Evolutionary conservation across 441 rosid species (phyloP).

Genomic region (Eutrema salsugineum): DNA sequence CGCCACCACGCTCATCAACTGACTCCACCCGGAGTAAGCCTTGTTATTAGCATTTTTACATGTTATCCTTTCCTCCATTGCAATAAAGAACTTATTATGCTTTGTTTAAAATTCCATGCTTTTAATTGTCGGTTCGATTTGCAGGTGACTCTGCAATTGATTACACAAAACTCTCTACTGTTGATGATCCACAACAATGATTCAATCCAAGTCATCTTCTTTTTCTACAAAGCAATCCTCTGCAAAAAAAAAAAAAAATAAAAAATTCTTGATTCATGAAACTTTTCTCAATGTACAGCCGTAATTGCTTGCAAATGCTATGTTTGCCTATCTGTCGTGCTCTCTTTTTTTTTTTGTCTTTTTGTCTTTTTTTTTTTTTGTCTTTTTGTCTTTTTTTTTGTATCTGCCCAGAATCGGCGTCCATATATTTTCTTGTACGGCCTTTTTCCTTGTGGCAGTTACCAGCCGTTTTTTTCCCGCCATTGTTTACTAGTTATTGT

Average conservation of each 20-base stretch:
- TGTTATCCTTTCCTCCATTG: background rate
- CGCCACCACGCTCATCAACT: conserved; percentile 43
- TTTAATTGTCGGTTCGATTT: background rate
- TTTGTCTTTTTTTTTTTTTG: background rate
- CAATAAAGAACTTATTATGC: background rate
- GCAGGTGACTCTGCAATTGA: conserved; percentile 72
- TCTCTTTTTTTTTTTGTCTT: no score
- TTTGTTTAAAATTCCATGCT: background rate
- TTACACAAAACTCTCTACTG: conserved; percentile 40
- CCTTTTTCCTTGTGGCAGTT: conserved; percentile 25
- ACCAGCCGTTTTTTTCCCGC: conserved; percentile 19
- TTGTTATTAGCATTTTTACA: background rate
- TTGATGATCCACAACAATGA: conserved; percentile 25
- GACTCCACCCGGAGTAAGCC: conserved; percentile 49
- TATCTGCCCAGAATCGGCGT: conserved; percentile 18
- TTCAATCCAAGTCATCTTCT: conserved; percentile 30
- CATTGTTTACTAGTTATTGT: background rate
- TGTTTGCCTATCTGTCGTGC: background rate
- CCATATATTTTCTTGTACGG: conserved; percentile 5
- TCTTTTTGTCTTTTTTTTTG: background rate
- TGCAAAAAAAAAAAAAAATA: no score
- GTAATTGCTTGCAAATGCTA: background rate
- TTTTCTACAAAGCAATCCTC: background rate
- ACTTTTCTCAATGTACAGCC: conserved; percentile 2
- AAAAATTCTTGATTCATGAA: background rate